Base-by-base conservation (phyloP, 345 rosid genomes). In the Erucastrum elatum region DNA sequence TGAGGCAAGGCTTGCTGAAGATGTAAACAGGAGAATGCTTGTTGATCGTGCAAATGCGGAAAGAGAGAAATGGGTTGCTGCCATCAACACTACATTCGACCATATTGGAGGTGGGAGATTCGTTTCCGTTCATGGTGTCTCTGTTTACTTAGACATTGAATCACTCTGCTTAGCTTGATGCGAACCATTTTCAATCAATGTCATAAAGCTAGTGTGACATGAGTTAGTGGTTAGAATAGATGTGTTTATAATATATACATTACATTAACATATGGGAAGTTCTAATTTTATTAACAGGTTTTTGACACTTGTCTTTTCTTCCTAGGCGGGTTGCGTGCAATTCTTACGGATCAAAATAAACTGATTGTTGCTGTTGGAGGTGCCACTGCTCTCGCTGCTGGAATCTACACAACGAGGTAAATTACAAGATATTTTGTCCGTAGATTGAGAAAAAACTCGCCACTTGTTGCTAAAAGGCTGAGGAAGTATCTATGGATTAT, bases 41-140 rank as follows among this genome's bases (percentile, higher is more conserved):
- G 55, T 91, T 55, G 99, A 95, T 84, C 97, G 94, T 81, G 98
- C 99, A 68, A 91, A 90, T 85, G 99, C 98, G 75, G 99, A 95
- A 83, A 84, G 96, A 83, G 99, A 95, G 84, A 95, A 95, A 85
- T 91, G 96, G 98, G 84, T 95, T 82, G 94, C 99, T 78, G 96
- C 96, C 62, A 93, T 95, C 80, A 93, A 95, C 84, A 89, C 98
- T 33, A 87, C 97, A 72, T 93, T 95, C 78, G 98, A 95, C 33
- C 99, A 95, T 77, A 89, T 93, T 81, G 99, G 99, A 86, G 98
- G 99, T 93, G 84, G 39, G 33, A 56, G 25, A 72, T 66, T 39
- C 16, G 9, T 62, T 60, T 67, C 3, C 63, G 72, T 68, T 6
- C 75, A 9, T 61, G 8, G 27, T 70, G 26, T 61, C 17, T 55